Conservation (phyloP, 2,329 filamentous ascomycete species). For the Epichloe uncinata region DNA sequence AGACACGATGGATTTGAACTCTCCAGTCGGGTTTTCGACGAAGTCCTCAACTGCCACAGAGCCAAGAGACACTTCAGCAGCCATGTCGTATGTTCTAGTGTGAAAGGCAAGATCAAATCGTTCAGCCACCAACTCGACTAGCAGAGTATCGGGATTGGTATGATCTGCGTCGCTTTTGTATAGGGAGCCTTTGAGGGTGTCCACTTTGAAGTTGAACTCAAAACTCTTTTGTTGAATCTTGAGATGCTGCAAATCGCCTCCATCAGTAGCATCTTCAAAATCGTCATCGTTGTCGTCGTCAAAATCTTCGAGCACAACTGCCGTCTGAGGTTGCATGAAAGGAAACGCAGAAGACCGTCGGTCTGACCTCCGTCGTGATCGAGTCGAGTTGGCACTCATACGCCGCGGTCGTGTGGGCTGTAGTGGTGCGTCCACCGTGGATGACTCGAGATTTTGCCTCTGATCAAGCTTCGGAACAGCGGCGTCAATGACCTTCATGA, state of each 20-base stretch:
- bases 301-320: slow-evolving; percentile 69
- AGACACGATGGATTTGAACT: slow-evolving; percentile 96
- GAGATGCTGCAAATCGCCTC: slow-evolving; percentile 40
- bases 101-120: slow-evolving; percentile 80
- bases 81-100: slow-evolving; percentile 82
- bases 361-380: slow-evolving; percentile 32
- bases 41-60: slow-evolving; percentile 88
- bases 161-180: slow-evolving; percentile 75
- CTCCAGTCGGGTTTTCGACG: slow-evolving; percentile 73
- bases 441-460: slow-evolving; percentile 14
- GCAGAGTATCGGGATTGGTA: slow-evolving; percentile 59
- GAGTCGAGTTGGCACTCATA: slow-evolving; percentile 31
- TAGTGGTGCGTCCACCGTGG: slow-evolving; percentile 13
- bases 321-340: slow-evolving; percentile 56
- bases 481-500: slow-evolving; percentile 94
- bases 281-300: slow-evolving; percentile 52
- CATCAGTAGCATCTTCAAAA: slow-evolving; percentile 54
- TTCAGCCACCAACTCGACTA: slow-evolving; percentile 86
- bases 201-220: slow-evolving; percentile 93
- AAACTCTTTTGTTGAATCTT: slow-evolving; percentile 83
- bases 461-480: slow-evolving; percentile 72
- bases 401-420: slow-evolving; percentile 28
- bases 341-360: slow-evolving; percentile 60
- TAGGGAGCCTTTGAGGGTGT: slow-evolving; percentile 83
- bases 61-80: slow-evolving; percentile 76